A percentile compares a stretch with the other conserved stretches of the same genome.
Evolutionary conservation across 768 basidiomycete species (phyloP).

Genomic region (Kwoniella dendrophila): DNA sequence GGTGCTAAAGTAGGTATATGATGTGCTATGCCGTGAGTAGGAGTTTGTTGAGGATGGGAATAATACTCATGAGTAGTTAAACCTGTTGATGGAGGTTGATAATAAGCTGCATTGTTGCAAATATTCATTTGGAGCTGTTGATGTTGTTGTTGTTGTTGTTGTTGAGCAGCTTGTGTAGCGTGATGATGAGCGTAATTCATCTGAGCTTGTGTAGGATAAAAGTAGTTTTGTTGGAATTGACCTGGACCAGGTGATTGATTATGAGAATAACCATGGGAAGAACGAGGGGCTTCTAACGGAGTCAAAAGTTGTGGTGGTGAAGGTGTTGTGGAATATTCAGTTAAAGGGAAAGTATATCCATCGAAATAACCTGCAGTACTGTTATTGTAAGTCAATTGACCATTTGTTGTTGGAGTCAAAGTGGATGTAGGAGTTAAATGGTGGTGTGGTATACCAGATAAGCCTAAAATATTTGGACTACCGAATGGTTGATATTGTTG

Average conservation of each 20-base stretch:
- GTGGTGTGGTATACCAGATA: conserved; percentile 2
- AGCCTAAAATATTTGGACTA: conserved; percentile 12
- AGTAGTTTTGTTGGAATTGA: not conserved
- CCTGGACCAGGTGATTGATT: conserved; percentile 1
- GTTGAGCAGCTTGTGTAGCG: not conserved
- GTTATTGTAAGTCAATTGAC: not conserved
- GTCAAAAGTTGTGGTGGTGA: conserved; percentile 16
- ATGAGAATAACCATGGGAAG: conserved; percentile 2
- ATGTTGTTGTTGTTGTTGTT: conserved; percentile 2
- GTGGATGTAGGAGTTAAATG: conserved; percentile 4
- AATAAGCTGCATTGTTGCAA: not conserved
- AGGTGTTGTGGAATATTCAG: conserved; percentile 7
- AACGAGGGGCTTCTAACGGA: conserved; percentile 11
- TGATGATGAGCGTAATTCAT: conserved; percentile 18
- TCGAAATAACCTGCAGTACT: conserved; percentile 11
- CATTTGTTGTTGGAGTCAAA: not conserved
- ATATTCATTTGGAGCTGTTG: conserved; percentile 1
- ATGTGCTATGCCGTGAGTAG: not conserved
- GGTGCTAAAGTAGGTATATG: conserved; percentile 12
- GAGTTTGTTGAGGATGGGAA: not conserved
- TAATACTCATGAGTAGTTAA: not conserved
- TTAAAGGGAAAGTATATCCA: conserved; percentile 8
- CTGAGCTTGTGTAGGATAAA: conserved; percentile 13
- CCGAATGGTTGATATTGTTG: conserved; percentile 11
- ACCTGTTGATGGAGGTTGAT: not conserved